phyloP scores from a whole-genome alignment of 495 filamentous ascomycete genomes.

The Penicillium waksmanii region DNA sequence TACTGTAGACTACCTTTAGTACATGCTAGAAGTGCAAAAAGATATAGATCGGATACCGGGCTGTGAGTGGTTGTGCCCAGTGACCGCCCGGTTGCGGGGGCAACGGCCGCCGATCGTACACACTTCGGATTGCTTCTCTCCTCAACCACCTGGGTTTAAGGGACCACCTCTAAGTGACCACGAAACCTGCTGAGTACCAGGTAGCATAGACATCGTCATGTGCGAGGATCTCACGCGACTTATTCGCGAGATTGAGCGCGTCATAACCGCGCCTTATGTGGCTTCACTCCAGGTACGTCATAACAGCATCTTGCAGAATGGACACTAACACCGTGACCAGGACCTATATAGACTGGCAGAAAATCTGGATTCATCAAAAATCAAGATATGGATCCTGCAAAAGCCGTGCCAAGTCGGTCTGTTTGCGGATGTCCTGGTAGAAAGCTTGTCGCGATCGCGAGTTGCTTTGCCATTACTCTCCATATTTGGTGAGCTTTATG shows the following conservation, averaged over 20 bases:
- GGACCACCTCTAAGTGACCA: too few relatives aligned
- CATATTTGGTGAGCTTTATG: constrained; percentile 39
- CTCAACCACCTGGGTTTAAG: neutral
- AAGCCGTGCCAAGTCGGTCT: constrained; percentile 52
- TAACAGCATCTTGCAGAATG: neutral
- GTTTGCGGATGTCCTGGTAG: constrained; percentile 46
- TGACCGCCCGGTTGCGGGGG: neutral
- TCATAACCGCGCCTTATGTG: constrained; percentile 46
- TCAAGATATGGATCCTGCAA: constrained; percentile 44
- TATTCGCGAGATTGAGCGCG: constrained; percentile 43
- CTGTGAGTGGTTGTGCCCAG: neutral
- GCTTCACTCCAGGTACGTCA: constrained; percentile 45
- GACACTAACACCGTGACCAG: constrained; percentile 27
- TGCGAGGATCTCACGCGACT: constrained; percentile 18
- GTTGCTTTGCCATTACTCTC: constrained; percentile 44
- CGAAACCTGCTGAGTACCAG: too few relatives aligned
- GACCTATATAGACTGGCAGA: constrained; percentile 40
- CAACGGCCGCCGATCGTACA: neutral
- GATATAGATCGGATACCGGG: neutral
- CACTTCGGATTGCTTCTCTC: neutral
- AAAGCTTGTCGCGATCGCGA: constrained; percentile 46
- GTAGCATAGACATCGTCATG: constrained; percentile 14
- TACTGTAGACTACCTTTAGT: too few relatives aligned
- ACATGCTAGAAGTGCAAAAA: too few relatives aligned
- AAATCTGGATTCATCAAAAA: constrained; percentile 9